Evolutionary conservation across 441 rosid genomes (phyloP), one percentile per base, ranked within the genome.

Genomic region (Metrosideros polymorpha): DNA sequence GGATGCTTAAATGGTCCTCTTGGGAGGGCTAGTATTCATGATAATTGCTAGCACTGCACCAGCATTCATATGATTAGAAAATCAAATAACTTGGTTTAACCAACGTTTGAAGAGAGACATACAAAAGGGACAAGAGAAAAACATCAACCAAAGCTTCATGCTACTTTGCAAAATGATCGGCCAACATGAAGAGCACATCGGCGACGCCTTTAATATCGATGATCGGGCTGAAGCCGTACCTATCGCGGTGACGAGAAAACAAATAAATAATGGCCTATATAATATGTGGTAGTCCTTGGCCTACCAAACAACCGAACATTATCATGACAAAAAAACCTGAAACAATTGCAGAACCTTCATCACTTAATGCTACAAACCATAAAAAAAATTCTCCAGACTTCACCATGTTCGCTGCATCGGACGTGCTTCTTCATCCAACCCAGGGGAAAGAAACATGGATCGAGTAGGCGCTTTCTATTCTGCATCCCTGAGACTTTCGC

Each of bases 401-500:
- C 89, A 88, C 85, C 90, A 25, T 87, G 89, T 85, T 89, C 84
- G 86, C 89, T 87, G 91, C 91, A 82, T 83, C 87, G 85, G 71
- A 84, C 53, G 50, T 61, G 77, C 89, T 88, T 89, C 91, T 83
- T 84, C 83, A 82, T 88, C 89, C 88, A 18, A 63, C 42, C n/a
- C 54, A 3, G 57, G 47, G 39, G 42, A 83, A 32, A 83, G 83
- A 42, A 49, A 82, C 83, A 45, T 27, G 49, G 85, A 84, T 53
- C 13, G 86, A 8, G 3, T 9, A n/a, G 47, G 42, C 1, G n/a
- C 83, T 66, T 87, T 86, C 96, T 93, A 96, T 87, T 95, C 96
- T 14, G 93, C 82, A 85, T 93, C 93, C 91, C 95, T 93, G 83
- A 94, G 92, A 89, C 97, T 95, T 88, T 93, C 94, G 42, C 96